Evolutionary conservation across 345 rosid species (phyloP), one percentile per base, ranked within the genome.

Genomic region (Viola odorata): DNA sequence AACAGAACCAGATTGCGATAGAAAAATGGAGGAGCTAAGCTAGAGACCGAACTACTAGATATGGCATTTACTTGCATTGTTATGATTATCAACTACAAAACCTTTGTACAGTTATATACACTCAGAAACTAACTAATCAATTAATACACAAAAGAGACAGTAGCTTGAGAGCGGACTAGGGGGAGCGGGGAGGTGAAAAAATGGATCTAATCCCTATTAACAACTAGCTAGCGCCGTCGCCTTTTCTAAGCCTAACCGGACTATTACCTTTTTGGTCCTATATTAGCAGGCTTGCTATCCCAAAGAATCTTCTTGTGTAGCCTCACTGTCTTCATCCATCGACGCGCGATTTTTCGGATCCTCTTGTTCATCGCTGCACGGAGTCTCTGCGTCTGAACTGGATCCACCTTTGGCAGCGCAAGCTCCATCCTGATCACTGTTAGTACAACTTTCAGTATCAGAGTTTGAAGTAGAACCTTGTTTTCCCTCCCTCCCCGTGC

Each of bases 311-410:
- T 70, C 80, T 51, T 77, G 70, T 41, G 80, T 73, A 64, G 77
- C 78, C 64, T 82, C 82, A 71, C 75, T 79, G 13, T 81, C 81
- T 56, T 85, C 86, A 50, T 89, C 84, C 88, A 48, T 89, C 90
- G 87, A 83, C 9, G 62, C 55, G 58, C 76, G 77, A 42, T 49
- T 50, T 38, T 77, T 72, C 72, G 63, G 65, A 51, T 61, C 69
- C 50, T 67, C 73, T 41, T 67, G 76, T 71, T 56, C 55, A 16
- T 78, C 70, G 38, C 78, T 65, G 42, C 67, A 74, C 65, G 69
- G 84, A 12, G 79, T 79, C 61, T 85, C 88, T 3, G 79, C 39
- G 66, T 81, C 86, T 12, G 75, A 78, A 53, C 69, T 38, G 0
- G 69, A 64, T 66, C 63, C 71, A 41, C 36, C 59, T 62, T 67